These are phyloP conservation scores for Nitzschia inconspicua DNA, from an alignment of 108 stramenopile genomes.

Conservation along the genomic window DNA sequence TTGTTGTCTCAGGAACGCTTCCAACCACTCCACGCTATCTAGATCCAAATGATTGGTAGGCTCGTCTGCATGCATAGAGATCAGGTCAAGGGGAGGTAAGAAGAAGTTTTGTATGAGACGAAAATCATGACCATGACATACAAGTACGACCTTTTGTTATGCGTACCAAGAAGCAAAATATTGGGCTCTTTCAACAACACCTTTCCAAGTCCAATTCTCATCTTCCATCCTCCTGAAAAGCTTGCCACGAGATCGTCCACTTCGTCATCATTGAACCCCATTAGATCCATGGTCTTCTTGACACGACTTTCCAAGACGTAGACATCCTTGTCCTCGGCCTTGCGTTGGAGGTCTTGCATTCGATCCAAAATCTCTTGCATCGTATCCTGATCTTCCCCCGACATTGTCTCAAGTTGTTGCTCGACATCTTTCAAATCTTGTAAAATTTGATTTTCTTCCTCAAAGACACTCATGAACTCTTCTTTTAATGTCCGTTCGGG, in stretches of 20 bases:
- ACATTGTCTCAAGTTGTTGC: conserved; percentile 45
- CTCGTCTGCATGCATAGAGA: conserved; percentile 25
- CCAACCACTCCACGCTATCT: conserved; percentile 96
- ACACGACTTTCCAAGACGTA: conserved; percentile 79
- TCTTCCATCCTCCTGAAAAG: conserved; percentile 98
- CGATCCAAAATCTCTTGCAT: conserved; percentile 89
- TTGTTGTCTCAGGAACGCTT: conserved; percentile 90
- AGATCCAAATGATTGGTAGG: conserved; percentile 90
- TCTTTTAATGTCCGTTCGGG: conserved; percentile 73
- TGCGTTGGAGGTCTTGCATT: conserved; percentile 85
- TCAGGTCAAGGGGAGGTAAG: background rate
- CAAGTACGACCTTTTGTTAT: too few relatives aligned
- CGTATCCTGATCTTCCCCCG: conserved; percentile 47
- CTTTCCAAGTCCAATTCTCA: conserved; percentile 98
- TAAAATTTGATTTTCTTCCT: conserved; percentile 81
- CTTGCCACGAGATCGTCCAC: conserved; percentile 77
- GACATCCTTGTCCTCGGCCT: conserved; percentile 83
- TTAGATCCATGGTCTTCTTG: conserved; percentile 90
- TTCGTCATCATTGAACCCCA: conserved; percentile 92
- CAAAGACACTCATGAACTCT: conserved; percentile 91
- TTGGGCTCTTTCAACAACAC: conserved; percentile 92
- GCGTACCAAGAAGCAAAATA: conserved; percentile 82
- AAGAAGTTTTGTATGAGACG: background rate
- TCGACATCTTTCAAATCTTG: conserved; percentile 61
- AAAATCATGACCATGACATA: background rate